Evolutionary conservation across 805 yeast species (phyloP).

Genomic region (Candida sonorensis): DNA sequence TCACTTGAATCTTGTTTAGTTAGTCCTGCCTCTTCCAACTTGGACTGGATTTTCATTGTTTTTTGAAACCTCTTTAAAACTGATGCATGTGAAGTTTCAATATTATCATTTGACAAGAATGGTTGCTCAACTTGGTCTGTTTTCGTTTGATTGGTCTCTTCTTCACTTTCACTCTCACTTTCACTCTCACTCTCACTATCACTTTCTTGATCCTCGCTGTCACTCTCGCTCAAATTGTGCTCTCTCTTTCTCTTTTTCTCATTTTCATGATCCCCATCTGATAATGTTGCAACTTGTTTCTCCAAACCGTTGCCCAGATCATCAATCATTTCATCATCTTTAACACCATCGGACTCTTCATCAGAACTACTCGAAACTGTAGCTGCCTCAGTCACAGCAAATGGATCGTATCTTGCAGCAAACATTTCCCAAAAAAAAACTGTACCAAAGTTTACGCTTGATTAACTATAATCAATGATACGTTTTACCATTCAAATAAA

Average conservation of each 20-base stretch:
- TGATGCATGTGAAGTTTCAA: constrained; percentile 36
- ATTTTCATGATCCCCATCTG: no score
- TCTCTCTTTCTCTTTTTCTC: no score
- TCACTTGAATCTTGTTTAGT: constrained; percentile 12
- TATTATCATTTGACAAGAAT: no score
- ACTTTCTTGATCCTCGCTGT: no score
- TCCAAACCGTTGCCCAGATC: neutral
- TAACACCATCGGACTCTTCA: neutral
- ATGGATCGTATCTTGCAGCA: constrained; percentile 59
- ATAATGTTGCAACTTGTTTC: neutral
- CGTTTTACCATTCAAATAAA: no score
- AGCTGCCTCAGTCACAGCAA: constrained; percentile 30
- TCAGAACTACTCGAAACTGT: constrained; percentile 3
- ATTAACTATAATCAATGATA: no score
- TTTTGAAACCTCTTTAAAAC: constrained; percentile 50
- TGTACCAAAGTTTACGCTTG: no score
- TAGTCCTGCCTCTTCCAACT: constrained; percentile 10
- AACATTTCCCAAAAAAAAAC: no score
- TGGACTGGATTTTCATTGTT: constrained; percentile 23
- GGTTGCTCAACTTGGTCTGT: neutral
- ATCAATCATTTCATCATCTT: constrained; percentile 3
- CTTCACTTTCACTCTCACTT: constrained; percentile 1
- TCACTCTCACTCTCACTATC: neutral
- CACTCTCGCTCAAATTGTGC: no score
- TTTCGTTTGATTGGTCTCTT: constrained; percentile 8